Percentiles rank a stretch among this genome's conserved stretches.
Evolutionary conservation across 2,329 filamentous ascomycete species (phyloP).

Genomic region (Trichophyton schoenleinii): DNA sequence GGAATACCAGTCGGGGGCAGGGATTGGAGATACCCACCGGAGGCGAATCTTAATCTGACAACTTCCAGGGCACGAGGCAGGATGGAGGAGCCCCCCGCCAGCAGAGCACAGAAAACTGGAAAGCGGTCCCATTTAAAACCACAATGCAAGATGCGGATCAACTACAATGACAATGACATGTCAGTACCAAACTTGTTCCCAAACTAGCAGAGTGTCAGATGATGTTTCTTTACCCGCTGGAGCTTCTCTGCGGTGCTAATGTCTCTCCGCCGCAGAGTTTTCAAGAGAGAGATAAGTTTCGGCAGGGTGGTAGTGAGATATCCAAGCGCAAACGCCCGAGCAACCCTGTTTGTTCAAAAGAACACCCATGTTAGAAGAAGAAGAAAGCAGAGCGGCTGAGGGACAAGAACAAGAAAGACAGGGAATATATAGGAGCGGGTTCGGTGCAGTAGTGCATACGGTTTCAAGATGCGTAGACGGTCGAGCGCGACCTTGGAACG

Average conservation of each 20-base stretch:
- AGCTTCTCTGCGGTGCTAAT: slow-evolving; percentile 23
- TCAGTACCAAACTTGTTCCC: too few relatives aligned
- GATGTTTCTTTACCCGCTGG: slow-evolving; percentile 22
- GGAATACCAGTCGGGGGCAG: background rate
- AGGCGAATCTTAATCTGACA: slow-evolving; percentile 6
- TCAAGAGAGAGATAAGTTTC: slow-evolving; percentile 30
- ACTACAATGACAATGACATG: slow-evolving; percentile 17
- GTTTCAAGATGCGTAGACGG: slow-evolving; percentile 9
- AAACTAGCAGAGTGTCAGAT: too few relatives aligned
- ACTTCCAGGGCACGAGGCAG: slow-evolving; percentile 22
- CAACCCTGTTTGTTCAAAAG: slow-evolving; percentile 12
- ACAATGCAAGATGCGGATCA: slow-evolving; percentile 27
- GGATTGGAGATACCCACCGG: background rate
- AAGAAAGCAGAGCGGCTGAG: background rate
- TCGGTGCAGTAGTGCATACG: slow-evolving; percentile 6
- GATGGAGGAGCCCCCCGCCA: slow-evolving; percentile 41
- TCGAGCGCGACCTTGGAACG: slow-evolving; percentile 2
- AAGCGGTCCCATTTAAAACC: slow-evolving; percentile 37
- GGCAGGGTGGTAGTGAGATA: slow-evolving; percentile 38
- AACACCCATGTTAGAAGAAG: background rate
- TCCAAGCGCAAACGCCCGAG: slow-evolving; percentile 38
- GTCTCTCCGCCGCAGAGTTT: slow-evolving; percentile 24
- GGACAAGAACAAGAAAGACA: background rate
- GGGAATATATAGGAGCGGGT: background rate
- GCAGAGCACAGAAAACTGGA: slow-evolving; percentile 40